Evolutionary conservation across 805 yeast genomes (phyloP).

Genomic region (Ogataea pini): DNA sequence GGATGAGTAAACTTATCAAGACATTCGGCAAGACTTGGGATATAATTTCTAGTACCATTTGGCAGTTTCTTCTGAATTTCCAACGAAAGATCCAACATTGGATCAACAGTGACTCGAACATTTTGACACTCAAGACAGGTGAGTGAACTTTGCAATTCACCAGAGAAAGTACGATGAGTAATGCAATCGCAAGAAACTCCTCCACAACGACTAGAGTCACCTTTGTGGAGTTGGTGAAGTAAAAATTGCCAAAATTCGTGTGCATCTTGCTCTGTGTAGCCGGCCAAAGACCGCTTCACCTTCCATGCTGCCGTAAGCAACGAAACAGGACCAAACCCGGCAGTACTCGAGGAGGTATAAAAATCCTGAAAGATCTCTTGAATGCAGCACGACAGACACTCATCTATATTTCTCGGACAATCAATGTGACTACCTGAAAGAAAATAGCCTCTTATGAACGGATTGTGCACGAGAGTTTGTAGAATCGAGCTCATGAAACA

Average conservation of each 20-base stretch:
- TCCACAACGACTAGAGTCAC: conserved; percentile 34
- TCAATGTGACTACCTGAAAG: conserved; percentile 71
- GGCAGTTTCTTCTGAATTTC: conserved; percentile 53
- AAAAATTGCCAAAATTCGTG: conserved; percentile 97
- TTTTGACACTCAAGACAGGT: conserved; percentile 68
- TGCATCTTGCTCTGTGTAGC: conserved; percentile 97
- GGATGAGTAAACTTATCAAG: conserved; percentile 72
- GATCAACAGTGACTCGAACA: conserved; percentile 74
- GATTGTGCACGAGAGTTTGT: conserved; percentile 89
- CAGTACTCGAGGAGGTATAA: conserved; percentile 59
- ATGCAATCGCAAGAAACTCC: conserved; percentile 63
- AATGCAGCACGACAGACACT: conserved; percentile 83
- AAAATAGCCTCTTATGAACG: conserved; percentile 76
- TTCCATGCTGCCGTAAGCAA: conserved; percentile 86
- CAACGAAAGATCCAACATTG: conserved; percentile 84
- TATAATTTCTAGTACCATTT: conserved; percentile 22
- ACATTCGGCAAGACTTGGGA: conserved; percentile 56
- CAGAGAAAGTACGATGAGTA: conserved; percentile 80
- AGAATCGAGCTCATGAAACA: conserved; percentile 95
- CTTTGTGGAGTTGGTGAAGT: conserved; percentile 76
- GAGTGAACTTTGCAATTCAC: conserved; percentile 78
- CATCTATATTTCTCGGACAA: conserved; percentile 42
- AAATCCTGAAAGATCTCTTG: conserved; percentile 77
- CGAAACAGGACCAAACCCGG: conserved; percentile 80
- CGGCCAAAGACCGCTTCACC: conserved; percentile 81